phyloP scores from a whole-genome alignment of 495 filamentous ascomycete genomes.

The Penicillium antarcticum region DNA sequence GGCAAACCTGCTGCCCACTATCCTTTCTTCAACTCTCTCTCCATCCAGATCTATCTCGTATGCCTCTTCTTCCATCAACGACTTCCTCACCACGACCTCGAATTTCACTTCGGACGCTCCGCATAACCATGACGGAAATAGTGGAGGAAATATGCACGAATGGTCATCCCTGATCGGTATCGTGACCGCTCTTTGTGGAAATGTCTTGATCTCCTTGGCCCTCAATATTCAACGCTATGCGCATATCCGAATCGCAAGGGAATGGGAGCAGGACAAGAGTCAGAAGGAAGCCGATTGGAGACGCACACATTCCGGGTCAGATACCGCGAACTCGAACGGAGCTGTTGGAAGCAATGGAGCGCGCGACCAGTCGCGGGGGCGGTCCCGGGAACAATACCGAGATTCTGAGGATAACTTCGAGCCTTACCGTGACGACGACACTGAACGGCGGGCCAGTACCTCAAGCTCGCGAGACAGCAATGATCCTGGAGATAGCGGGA shows the following conservation, averaged over 20 bases:
- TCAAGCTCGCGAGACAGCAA: constrained; percentile 14
- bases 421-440: constrained; percentile 30
- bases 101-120: constrained; percentile 13
- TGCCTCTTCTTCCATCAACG: constrained; percentile 11
- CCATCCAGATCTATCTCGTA: constrained; percentile 16
- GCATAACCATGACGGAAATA: constrained; percentile 31
- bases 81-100: constrained; percentile 10
- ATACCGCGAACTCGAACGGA: constrained; percentile 29
- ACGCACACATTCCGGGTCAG: constrained; percentile 15
- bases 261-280: constrained; percentile 53
- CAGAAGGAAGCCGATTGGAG: constrained; percentile 33
- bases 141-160: constrained; percentile 52
- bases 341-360: constrained; percentile 15
- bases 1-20: constrained; percentile 26
- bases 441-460: constrained; percentile 10
- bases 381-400: constrained; percentile 4
- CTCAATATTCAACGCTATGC: constrained; percentile 97
- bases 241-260: constrained; percentile 71
- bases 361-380: background rate
- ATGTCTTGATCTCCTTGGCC: constrained; percentile 88
- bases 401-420: constrained; percentile 11
- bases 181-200: constrained; percentile 83
- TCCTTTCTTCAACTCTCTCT: constrained; percentile 25
- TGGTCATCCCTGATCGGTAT: constrained; percentile 97
- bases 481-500: constrained; percentile 5